These are phyloP conservation scores for Hyaloscypha bicolor DNA, from an alignment of 495 filamentous ascomycete species.

Conservation along the genomic window DNA sequence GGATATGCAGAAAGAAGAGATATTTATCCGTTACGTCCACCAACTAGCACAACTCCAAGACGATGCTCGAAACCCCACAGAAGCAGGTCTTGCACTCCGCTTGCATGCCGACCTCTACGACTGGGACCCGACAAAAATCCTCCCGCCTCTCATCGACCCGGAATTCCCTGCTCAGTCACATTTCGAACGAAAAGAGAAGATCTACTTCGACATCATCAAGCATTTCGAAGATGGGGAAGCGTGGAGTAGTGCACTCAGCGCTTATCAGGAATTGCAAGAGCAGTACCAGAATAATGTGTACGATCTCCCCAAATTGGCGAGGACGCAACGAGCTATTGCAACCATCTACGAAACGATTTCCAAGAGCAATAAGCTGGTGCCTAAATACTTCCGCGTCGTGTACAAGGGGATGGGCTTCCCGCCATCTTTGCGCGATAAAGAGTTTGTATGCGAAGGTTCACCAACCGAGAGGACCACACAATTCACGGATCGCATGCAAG, in stretches of 20 bases:
- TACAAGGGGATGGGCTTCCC: constrained; percentile 95
- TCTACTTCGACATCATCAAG: constrained; percentile 94
- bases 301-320: constrained; percentile 89
- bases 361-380: constrained; percentile 73
- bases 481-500: constrained; percentile 92
- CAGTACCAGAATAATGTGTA: constrained; percentile 90
- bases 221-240: constrained; percentile 90
- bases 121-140: constrained; percentile 76
- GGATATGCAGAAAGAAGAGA: constrained; percentile 96
- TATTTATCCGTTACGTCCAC: constrained; percentile 96
- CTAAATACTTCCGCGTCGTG: constrained; percentile 88
- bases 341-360: constrained; percentile 87
- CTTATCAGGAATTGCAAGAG: constrained; percentile 85
- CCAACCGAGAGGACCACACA: constrained; percentile 73
- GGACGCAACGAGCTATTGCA: constrained; percentile 88
- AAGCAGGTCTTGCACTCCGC: constrained; percentile 87
- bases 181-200: constrained; percentile 89
- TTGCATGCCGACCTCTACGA: constrained; percentile 92
- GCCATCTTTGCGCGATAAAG: constrained; percentile 76
- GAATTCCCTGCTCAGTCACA: constrained; percentile 79
- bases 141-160: constrained; percentile 72
- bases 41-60: constrained; percentile 82
- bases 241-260: constrained; percentile 87
- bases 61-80: constrained; percentile 75
- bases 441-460: constrained; percentile 87